A percentile compares a stretch with the other conserved stretches of the same genome.
phyloP scores from a whole-genome alignment of 2,329 filamentous ascomycete genomes.

The Pestalotiopsis sp. region DNA sequence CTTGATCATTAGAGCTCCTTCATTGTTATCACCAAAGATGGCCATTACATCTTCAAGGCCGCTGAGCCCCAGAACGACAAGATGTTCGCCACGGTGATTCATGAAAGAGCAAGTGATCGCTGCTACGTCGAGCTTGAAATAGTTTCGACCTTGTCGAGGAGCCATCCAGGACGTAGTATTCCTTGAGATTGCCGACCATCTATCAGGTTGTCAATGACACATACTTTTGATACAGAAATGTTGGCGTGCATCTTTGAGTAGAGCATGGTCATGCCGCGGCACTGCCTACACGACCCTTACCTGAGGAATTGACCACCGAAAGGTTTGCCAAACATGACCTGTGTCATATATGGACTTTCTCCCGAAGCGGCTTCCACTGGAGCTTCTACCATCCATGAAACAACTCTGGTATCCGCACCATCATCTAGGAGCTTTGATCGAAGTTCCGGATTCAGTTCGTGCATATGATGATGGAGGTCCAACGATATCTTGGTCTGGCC shows the following conservation, averaged over 20 bases:
- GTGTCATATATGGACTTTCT: background rate
- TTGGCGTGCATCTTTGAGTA: background rate
- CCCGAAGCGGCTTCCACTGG: background rate
- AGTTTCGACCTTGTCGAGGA: background rate
- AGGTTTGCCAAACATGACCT: background rate
- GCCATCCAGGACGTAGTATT: slow-evolving; percentile 1
- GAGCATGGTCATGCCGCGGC: background rate
- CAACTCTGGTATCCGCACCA: background rate
- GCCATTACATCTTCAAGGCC: background rate
- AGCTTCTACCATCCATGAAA: background rate
- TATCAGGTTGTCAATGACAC: background rate
- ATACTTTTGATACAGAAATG: background rate
- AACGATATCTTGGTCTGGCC: background rate
- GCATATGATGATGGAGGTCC: background rate
- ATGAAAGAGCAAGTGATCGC: background rate
- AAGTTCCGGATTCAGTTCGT: background rate
- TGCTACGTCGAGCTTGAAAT: slow-evolving; percentile 1
- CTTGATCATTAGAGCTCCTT: slow-evolving; percentile 2
- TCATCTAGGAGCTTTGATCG: background rate
- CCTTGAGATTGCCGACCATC: background rate
- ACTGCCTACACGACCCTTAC: background rate
- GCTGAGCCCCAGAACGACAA: background rate
- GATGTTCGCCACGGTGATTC: background rate
- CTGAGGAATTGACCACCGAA: background rate
- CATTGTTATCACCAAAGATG: slow-evolving; percentile 2